Evolutionary conservation across 2,329 filamentous ascomycete species (phyloP).

Genomic region (Sclerotinia glacialis): DNA sequence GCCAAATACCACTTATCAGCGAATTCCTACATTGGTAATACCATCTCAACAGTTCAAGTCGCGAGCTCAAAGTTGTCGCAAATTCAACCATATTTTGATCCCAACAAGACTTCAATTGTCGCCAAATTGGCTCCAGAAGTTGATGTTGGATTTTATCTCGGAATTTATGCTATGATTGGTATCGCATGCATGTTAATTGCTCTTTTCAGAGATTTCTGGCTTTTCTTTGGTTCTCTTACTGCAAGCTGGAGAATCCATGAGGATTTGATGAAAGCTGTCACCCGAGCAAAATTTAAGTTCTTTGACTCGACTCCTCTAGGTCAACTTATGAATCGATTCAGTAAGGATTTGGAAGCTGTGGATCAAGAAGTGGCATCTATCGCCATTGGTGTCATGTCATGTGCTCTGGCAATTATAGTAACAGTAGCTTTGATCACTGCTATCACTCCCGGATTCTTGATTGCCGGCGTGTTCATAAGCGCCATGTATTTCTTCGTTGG

Average conservation of each 20-base stretch:
- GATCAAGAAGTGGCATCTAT: conserved; percentile 95
- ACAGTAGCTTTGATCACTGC: conserved; percentile 83
- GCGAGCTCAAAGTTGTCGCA: conserved; percentile 33
- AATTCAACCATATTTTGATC: conserved; percentile 38
- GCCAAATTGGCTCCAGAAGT: conserved; percentile 52
- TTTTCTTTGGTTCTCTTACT: conserved; percentile 88
- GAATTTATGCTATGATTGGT: conserved; percentile 78
- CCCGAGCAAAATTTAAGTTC: conserved; percentile 92
- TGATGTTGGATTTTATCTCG: conserved; percentile 79
- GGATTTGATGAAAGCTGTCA: conserved; percentile 72
- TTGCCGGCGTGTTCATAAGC: conserved; percentile 82
- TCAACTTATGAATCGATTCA: conserved; percentile 97
- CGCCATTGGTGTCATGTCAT: conserved; percentile 73
- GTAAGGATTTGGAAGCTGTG: conserved; percentile 91
- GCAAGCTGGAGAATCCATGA: conserved; percentile 85
- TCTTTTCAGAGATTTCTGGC: conserved; percentile 76
- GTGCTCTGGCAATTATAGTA: conserved; percentile 66
- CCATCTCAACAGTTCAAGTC: conserved; percentile 34
- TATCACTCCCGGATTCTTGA: conserved; percentile 87
- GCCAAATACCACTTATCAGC: conserved; percentile 26
- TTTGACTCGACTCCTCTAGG: conserved; percentile 95
- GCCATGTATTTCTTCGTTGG: conserved; percentile 79
- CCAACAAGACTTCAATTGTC: conserved; percentile 37
- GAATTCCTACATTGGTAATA: conserved; percentile 34
- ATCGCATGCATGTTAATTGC: conserved; percentile 76